phyloP scores from a whole-genome alignment of 441 rosid genomes.

The Pelargonium myrrhifolium region DNA sequence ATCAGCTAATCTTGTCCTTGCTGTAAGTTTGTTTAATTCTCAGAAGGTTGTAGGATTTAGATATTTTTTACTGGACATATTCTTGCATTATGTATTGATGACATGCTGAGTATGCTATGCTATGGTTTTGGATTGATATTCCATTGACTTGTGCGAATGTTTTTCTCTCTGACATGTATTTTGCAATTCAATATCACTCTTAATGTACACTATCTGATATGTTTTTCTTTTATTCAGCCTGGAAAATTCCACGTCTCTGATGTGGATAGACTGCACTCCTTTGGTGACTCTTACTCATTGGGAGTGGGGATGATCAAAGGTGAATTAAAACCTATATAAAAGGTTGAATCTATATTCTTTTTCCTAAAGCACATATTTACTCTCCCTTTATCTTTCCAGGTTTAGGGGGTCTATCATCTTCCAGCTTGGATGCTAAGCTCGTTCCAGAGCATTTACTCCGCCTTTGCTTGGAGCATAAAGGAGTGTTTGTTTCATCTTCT shows the following conservation, averaged over 20 bases:
- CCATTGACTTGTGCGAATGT: not conserved
- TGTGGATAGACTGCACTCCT: slow-evolving; percentile 51
- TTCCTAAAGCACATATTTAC: slow-evolving; percentile 9
- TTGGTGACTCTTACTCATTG: slow-evolving; percentile 57
- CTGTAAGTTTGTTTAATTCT: slow-evolving; percentile 39
- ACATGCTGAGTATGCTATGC: not conserved
- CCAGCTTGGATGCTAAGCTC: slow-evolving; percentile 68
- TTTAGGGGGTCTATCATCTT: slow-evolving; percentile 49
- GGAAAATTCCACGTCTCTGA: slow-evolving; percentile 46
- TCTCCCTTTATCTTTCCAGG: slow-evolving; percentile 38
- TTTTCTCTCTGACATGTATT: not conserved
- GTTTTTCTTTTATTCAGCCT: slow-evolving; percentile 42
- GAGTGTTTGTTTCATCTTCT: slow-evolving; percentile 30
- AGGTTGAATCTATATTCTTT: not conserved
- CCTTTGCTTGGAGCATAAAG: slow-evolving; percentile 60
- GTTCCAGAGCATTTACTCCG: slow-evolving; percentile 79
- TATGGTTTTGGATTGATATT: not conserved
- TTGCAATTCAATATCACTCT: not conserved
- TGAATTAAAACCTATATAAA: slow-evolving; percentile 16
- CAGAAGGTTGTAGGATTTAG: not conserved
- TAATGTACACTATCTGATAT: not conserved
- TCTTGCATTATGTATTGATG: not conserved
- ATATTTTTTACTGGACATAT: not conserved
- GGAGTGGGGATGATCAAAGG: slow-evolving; percentile 78
- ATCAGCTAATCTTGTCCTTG: slow-evolving; percentile 44